Base-by-base conservation (phyloP, 1,284 basidiomycete species). In the Boletus mariae region DNA sequence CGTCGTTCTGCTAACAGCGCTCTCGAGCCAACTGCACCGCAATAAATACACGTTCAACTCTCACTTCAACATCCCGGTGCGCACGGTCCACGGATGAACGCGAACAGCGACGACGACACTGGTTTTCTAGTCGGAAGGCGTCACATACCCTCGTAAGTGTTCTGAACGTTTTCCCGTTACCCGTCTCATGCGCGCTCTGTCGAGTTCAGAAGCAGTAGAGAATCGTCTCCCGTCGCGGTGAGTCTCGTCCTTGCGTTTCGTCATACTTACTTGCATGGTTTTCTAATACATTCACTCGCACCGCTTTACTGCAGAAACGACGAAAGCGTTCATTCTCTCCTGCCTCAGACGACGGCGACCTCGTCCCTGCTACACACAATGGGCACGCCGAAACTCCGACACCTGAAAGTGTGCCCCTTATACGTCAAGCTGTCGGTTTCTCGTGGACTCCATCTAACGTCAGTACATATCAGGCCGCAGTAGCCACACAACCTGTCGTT, bases 381-480 rank as follows among this genome's bases (percentile, higher is more conserved):
- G 75, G 76, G 46, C 69, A 77, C 57, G 68, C 72, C 51, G 76
- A 79, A 54, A 73, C 77, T n/a, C 75, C 79, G 52, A 75, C 77
- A 28, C 77, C 75, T 40, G 61, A 72, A 53, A 70, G 71, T 26
- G 54, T 51, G 2, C 82, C 83, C 29, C 61, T 84, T 28, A 73
- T 84, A 57, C 76, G 82, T 43, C 76, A 82, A 61, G 71, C 78
- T n/a, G 66, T 83, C 35, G 81, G 69, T n/a, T 82, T 81, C 61
- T 80, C 70, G 23, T 71, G 67, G 59, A 58, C 64, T 29, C 67
- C 67, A 25, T 63, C 70, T 46, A 58, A 51, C 50, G 59, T 69
- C 62, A 72, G 59, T 49, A 82, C 78, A 34, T 83, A 82, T 57
- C 71, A 80, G 56, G 76, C 75, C 9, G 56, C 73, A 13, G 58